Percentiles rank a stretch among this genome's conserved stretches.
Conservation (phyloP, 495 filamentous ascomycete genomes). For the Talaromyces trachyspermus region DNA sequence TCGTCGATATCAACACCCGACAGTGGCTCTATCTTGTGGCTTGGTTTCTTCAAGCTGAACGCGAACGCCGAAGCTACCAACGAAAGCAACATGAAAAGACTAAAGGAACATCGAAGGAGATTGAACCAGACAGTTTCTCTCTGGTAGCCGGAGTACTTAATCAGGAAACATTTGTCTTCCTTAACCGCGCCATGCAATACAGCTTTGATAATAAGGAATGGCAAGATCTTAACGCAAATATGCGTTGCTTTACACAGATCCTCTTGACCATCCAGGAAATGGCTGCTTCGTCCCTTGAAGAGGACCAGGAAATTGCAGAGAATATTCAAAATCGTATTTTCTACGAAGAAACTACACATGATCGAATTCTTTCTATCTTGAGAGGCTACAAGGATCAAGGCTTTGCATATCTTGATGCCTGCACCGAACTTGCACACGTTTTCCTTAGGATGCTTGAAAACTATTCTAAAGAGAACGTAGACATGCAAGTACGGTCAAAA, state of each 20-base stretch:
- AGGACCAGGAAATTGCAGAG: slow-evolving; percentile 96
- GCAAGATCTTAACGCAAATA: slow-evolving; percentile 77
- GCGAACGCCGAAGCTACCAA: slow-evolving; percentile 56
- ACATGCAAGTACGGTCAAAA: slow-evolving; percentile 82
- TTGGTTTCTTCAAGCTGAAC: slow-evolving; percentile 93
- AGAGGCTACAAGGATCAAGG: slow-evolving; percentile 86
- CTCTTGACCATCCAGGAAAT: slow-evolving; percentile 95
- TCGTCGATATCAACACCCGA: slow-evolving; percentile 60
- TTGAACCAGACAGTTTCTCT: slow-evolving; percentile 71
- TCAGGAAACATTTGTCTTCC: slow-evolving; percentile 82
- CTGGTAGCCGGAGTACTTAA: slow-evolving; percentile 83
- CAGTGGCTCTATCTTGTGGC: slow-evolving; percentile 91
- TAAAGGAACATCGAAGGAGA: slow-evolving; percentile 30
- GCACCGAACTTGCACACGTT: slow-evolving; percentile 84
- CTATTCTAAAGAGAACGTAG: slow-evolving; percentile 89
- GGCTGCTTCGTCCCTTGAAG: slow-evolving; percentile 73
- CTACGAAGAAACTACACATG: slow-evolving; percentile 93
- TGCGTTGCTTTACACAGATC: slow-evolving; percentile 74
- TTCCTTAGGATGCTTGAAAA: slow-evolving; percentile 87
- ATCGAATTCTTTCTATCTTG: slow-evolving; percentile 69
- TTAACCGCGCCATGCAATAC: slow-evolving; percentile 76
- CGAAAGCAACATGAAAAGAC: slow-evolving; percentile 31
- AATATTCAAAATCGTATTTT: slow-evolving; percentile 96
- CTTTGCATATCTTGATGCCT: slow-evolving; percentile 86
- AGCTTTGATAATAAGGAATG: slow-evolving; percentile 75